These are phyloP conservation scores for Glebionis coronaria DNA, from an alignment of 129 eudicot species.

Conservation along the genomic window DNA sequence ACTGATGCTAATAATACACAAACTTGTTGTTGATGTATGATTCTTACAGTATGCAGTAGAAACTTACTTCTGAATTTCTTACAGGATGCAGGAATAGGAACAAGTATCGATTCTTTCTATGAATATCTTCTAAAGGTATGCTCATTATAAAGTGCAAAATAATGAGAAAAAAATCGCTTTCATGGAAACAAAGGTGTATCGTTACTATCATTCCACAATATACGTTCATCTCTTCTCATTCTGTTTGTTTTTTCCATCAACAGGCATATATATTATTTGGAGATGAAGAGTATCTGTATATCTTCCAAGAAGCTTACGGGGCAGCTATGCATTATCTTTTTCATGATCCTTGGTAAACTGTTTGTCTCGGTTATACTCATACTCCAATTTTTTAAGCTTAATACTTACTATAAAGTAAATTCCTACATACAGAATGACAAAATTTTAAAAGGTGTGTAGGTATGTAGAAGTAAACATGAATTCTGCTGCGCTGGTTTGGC, in stretches of 20 bases:
- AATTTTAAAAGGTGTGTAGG: constrained; percentile 48
- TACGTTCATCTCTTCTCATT: constrained; percentile 1
- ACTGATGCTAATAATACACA: too few relatives aligned
- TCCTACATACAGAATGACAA: constrained; percentile 21
- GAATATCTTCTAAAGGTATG: constrained; percentile 94
- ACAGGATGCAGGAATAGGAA: constrained; percentile 99
- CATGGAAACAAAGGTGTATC: neutral
- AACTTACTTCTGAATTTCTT: constrained; percentile 12
- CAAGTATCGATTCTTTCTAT: constrained; percentile 97
- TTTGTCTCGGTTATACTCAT: neutral
- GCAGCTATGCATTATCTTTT: constrained; percentile 94
- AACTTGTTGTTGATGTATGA: too few relatives aligned
- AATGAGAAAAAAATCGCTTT: neutral
- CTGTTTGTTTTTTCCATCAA: constrained; percentile 1
- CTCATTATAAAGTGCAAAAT: constrained; percentile 6
- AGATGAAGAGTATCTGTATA: constrained; percentile 91
- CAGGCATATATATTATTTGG: constrained; percentile 93
- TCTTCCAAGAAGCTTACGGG: constrained; percentile 92
- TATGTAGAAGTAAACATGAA: constrained; percentile 99
- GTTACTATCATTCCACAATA: neutral
- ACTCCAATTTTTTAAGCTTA: constrained; percentile 4
- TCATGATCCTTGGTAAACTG: constrained; percentile 82
- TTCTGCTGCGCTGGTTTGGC: constrained; percentile 98
- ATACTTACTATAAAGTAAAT: constrained; percentile 11
- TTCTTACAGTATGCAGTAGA: constrained; percentile 1